Conservation (phyloP, 192 early-diverging fungal genomes). For the Chytriomyces sp. region DNA sequence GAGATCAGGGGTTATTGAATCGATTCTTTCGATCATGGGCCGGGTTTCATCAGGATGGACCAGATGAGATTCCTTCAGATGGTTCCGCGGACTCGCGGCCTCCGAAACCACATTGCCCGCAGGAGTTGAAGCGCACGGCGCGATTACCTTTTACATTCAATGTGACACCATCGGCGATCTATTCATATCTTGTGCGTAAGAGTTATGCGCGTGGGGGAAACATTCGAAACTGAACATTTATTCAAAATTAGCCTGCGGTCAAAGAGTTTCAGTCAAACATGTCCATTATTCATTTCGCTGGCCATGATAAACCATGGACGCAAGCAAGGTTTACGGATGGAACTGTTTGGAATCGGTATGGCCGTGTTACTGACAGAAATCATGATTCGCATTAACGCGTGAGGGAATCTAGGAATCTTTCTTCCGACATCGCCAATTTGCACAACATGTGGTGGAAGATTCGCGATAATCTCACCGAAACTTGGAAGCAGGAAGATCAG, state of each 20-base stretch:
- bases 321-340: conserved; percentile 61
- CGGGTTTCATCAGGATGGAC: neutral
- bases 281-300: conserved; percentile 88
- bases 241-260: conserved; percentile 67
- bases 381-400: no score
- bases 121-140: conserved; percentile 43
- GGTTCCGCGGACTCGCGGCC: neutral
- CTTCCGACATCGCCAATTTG: conserved; percentile 16
- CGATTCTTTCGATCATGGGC: conserved; percentile 84
- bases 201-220: neutral
- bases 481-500: conserved; percentile 19
- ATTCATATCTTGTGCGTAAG: conserved; percentile 62
- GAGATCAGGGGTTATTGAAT: conserved; percentile 94
- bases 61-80: neutral
- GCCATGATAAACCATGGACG: conserved; percentile 86
- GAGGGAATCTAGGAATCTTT: neutral
- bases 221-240: neutral
- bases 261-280: conserved; percentile 72
- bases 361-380: neutral
- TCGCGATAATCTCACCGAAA: conserved; percentile 6
- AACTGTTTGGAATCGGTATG: conserved; percentile 34
- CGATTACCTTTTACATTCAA: conserved; percentile 91
- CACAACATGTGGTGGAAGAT: conserved; percentile 37
- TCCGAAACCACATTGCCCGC: neutral
- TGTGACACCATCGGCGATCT: conserved; percentile 79